These are phyloP conservation scores for Sporothrix sp. DNA, from an alignment of 2,329 filamentous ascomycete species.

Conservation along the genomic window DNA sequence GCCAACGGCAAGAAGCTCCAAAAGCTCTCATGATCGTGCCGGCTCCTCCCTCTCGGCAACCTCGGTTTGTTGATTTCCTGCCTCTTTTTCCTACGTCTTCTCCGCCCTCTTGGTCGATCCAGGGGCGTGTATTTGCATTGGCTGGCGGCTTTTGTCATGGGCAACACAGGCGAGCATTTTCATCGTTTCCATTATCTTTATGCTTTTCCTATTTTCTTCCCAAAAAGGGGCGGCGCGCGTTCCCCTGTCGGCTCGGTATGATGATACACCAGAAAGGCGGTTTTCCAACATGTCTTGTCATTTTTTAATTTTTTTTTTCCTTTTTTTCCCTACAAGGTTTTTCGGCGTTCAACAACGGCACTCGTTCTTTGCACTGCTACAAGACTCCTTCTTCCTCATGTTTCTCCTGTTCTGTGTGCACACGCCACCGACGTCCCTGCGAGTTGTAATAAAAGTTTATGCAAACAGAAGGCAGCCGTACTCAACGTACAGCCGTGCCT, in stretches of 20 bases:
- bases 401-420: not conserved
- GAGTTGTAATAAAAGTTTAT: constrained; percentile 4
- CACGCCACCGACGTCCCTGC: not conserved
- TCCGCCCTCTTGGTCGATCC: constrained; percentile 2
- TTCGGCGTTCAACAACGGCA: constrained; percentile 5
- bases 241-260: too few species aligned
- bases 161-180: constrained; percentile 1
- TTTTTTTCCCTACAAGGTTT: not conserved
- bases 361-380: not conserved
- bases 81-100: not conserved
- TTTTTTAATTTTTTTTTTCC: not conserved
- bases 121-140: not conserved
- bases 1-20: constrained; percentile 23
- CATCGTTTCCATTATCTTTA: too few species aligned
- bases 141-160: not conserved
- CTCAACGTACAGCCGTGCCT: constrained; percentile 1
- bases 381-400: not conserved
- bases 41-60: not conserved
- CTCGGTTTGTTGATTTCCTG: not conserved
- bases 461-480: not conserved
- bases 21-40: constrained; percentile 11
- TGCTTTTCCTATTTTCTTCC: too few species aligned
- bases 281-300: too few species aligned
- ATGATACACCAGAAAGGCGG: too few species aligned
- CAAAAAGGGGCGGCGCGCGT: too few species aligned